Evolutionary conservation across 352 stramenopile genomes (phyloP).

Genomic region (Phytophthora fragariaefolia): DNA sequence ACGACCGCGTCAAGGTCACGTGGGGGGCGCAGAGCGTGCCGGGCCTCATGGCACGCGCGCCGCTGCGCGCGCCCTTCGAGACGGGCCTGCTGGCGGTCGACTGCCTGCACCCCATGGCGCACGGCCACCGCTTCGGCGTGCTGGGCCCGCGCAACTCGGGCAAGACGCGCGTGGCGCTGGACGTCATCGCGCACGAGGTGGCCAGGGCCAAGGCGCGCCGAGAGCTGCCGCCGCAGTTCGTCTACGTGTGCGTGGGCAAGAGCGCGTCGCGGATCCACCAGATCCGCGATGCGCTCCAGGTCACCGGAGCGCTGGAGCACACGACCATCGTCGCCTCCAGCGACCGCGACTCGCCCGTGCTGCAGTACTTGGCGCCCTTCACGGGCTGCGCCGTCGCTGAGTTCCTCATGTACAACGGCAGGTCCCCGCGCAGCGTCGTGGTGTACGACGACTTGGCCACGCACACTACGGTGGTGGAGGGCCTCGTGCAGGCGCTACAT

Average conservation of each 20-base stretch:
- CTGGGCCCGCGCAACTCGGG: slow-evolving; percentile 71
- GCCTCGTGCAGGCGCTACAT: slow-evolving; percentile 73
- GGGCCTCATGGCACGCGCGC: slow-evolving; percentile 60
- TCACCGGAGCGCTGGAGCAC: slow-evolving; percentile 51
- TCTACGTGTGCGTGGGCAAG: slow-evolving; percentile 83
- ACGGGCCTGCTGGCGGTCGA: slow-evolving; percentile 78
- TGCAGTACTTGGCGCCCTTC: slow-evolving; percentile 87
- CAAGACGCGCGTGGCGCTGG: slow-evolving; percentile 73
- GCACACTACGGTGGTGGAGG: slow-evolving; percentile 77
- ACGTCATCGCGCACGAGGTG: slow-evolving; percentile 74
- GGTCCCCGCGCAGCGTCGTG: slow-evolving; percentile 62
- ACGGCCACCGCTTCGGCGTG: slow-evolving; percentile 72
- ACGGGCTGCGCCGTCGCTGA: slow-evolving; percentile 77
- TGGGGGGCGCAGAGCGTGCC: slow-evolving; percentile 73
- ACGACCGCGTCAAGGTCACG: slow-evolving; percentile 50
- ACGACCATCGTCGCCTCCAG: slow-evolving; percentile 75
- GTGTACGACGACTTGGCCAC: slow-evolving; percentile 84
- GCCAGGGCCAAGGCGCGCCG: slow-evolving; percentile 28
- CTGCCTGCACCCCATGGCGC: slow-evolving; percentile 78
- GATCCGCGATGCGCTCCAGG: slow-evolving; percentile 61
- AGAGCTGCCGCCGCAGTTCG: slow-evolving; percentile 65
- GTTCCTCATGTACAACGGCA: slow-evolving; percentile 66
- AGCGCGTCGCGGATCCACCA: slow-evolving; percentile 61
- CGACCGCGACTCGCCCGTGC: slow-evolving; percentile 71
- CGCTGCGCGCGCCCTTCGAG: slow-evolving; percentile 58